Percentiles rank a stretch among this genome's conserved stretches.
These are phyloP conservation scores for Boletus huronensis DNA, from an alignment of 768 basidiomycete genomes.

Conservation along the genomic window DNA sequence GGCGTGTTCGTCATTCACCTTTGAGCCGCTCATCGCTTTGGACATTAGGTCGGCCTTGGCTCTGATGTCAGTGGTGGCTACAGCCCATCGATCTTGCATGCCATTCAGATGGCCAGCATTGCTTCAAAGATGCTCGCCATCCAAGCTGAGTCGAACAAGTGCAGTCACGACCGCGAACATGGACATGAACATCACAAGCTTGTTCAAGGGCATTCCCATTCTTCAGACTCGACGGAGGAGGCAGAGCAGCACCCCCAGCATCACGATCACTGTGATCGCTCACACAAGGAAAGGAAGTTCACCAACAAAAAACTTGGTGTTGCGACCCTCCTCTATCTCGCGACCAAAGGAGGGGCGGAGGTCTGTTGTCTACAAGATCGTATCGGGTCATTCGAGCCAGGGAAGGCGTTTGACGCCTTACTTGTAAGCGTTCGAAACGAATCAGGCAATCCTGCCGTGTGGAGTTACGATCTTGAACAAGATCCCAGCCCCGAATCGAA, in stretches of 20 bases:
- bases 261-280: neutral
- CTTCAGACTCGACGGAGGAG: neutral
- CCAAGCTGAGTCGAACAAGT: conserved; percentile 29
- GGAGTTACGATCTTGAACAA: conserved; percentile 40
- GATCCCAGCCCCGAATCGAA: conserved; percentile 32
- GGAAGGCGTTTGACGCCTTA: conserved; percentile 90
- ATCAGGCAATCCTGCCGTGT: conserved; percentile 54
- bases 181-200: neutral
- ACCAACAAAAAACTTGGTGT: conserved; percentile 64
- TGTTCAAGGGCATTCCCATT: neutral
- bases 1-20: conserved; percentile 9
- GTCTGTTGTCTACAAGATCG: conserved; percentile 68
- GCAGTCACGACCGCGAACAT: neutral
- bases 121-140: conserved; percentile 75
- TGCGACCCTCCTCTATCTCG: conserved; percentile 79
- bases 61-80: conserved; percentile 92
- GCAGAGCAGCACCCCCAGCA: neutral
- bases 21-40: conserved; percentile 1
- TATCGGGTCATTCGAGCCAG: conserved; percentile 73
- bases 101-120: conserved; percentile 72
- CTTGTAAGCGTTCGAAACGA: conserved; percentile 57
- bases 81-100: conserved; percentile 72
- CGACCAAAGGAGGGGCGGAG: conserved; percentile 86
- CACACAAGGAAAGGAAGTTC: conserved; percentile 33
- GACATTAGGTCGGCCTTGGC: conserved; percentile 80